Base-by-base conservation (phyloP, 1,284 basidiomycete species). In the Volvariella surrecta region DNA sequence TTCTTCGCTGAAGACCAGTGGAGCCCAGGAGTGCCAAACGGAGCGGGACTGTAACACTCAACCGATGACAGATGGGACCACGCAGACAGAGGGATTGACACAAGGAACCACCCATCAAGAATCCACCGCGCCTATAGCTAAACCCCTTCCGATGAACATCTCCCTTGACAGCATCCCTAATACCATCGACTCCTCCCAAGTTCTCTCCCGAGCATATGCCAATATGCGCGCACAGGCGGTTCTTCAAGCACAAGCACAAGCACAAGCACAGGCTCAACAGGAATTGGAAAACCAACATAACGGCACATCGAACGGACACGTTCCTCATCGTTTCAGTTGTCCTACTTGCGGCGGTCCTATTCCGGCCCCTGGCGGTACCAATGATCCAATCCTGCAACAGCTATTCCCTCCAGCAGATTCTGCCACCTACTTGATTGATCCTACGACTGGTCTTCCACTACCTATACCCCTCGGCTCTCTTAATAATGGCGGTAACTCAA, bases 141-240 rank as follows among this genome's bases (percentile, higher is more conserved):
- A 51, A 37, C 49, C 48, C 15, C 39, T 50, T 1, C 55, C 54
- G 30, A 60, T 61, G 59, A 52, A 56, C 15, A 60, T 60, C 38
- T 60, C 58, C 7, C 54, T 61, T 17, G 55, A 60, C 31, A 52
- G 57, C 10, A 48, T 61, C 1, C 52, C 51, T 40, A 48, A 52
- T 16, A 48, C 51, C 30, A 47, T 58, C 35, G 55, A 58, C 44
- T 50, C 52, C 17, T 50, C 52, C 21, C 50, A 54, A 32, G 44
- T 50, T 2, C 54, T 57, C 44, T 49, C 52, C 30, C 53, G 47
- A 31, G 47, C 52, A 13, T 58, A 56, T 37, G 49, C 49, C 17
- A 50, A 42, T 17, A 50, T 51, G 44, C 50, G 39, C 39, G 48
- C 48, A 38, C 40, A 45, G 56, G 52, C 37, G 58, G 34, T n/a